These are phyloP conservation scores for Eustoma russellianum DNA, from an alignment of 257 asterid species.

Conservation along the genomic window DNA sequence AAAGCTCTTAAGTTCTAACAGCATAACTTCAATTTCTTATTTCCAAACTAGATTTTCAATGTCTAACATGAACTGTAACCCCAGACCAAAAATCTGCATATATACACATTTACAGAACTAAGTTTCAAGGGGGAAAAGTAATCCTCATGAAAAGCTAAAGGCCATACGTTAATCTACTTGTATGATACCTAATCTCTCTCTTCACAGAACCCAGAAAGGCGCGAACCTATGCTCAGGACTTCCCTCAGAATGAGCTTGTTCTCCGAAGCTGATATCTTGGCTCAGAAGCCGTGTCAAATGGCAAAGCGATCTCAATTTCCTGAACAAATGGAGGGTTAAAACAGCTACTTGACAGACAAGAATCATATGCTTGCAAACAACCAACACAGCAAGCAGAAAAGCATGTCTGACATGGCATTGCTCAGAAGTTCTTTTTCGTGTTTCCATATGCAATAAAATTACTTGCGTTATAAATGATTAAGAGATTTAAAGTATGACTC, in stretches of 20 bases:
- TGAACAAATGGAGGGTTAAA: slow-evolving; percentile 11
- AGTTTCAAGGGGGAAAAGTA: not conserved
- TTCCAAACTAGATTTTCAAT: too few relatives aligned
- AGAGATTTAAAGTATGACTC: too few relatives aligned
- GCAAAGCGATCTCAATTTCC: slow-evolving; percentile 44
- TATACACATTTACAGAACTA: slow-evolving; percentile 2
- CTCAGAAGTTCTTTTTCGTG: too few relatives aligned
- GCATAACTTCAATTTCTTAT: too few relatives aligned
- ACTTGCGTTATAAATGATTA: too few relatives aligned
- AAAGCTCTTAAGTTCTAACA: too few relatives aligned
- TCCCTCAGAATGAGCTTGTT: slow-evolving; percentile 53
- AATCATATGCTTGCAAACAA: too few relatives aligned
- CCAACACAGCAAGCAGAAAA: too few relatives aligned
- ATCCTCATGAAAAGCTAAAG: not conserved
- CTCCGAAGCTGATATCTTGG: slow-evolving; percentile 71
- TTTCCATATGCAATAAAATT: too few relatives aligned
- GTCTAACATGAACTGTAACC: not conserved
- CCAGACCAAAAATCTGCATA: not conserved
- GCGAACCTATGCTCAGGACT: not conserved
- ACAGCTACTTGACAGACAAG: not conserved
- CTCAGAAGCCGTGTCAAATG: slow-evolving; percentile 22
- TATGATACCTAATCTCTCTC: not conserved
- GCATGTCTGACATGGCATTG: too few relatives aligned
- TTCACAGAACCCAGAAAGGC: slow-evolving; percentile 2
- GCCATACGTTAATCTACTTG: not conserved